Evolutionary conservation across 495 filamentous ascomycete genomes (phyloP).

Genomic region (Trichoderma asperelloides): DNA sequence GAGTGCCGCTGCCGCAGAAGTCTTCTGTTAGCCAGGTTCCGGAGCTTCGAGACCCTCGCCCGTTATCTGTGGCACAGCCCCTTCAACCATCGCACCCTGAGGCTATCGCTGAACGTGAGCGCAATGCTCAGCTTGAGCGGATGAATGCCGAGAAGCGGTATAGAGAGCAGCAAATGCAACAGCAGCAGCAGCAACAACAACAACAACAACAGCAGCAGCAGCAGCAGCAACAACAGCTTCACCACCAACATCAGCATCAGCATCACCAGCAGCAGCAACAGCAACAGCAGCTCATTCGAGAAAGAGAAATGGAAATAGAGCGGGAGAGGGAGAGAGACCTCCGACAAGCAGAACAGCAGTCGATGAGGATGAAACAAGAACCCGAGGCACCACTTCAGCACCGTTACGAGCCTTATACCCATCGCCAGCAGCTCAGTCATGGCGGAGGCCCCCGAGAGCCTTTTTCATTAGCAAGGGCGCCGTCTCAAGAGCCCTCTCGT

Average conservation of each 20-base stretch:
- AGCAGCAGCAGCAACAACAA: slow-evolving; percentile 10
- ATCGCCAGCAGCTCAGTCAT: slow-evolving; percentile 20
- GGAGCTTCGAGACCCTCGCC: slow-evolving; percentile 21
- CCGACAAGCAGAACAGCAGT: slow-evolving; percentile 22
- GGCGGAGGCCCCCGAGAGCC: slow-evolving; percentile 25
- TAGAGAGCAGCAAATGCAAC: slow-evolving; percentile 4
- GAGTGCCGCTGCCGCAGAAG: slow-evolving; percentile 18
- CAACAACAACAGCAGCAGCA: slow-evolving; percentile 11
- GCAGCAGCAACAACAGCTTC: background rate
- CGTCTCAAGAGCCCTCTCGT: slow-evolving; percentile 28
- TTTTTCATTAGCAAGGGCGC: slow-evolving; percentile 29
- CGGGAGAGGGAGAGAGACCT: slow-evolving; percentile 20
- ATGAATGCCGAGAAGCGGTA: slow-evolving; percentile 3
- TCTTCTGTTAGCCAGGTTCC: slow-evolving; percentile 17
- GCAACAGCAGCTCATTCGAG: slow-evolving; percentile 9
- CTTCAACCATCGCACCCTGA: slow-evolving; percentile 22
- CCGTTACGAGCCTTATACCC: slow-evolving; percentile 23
- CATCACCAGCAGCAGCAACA: slow-evolving; percentile 13
- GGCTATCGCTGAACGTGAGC: slow-evolving; percentile 1
- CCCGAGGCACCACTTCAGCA: slow-evolving; percentile 27
- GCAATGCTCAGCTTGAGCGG: background rate
- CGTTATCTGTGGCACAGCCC: slow-evolving; percentile 15
- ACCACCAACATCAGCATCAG: slow-evolving; percentile 6
- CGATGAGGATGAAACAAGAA: slow-evolving; percentile 36
- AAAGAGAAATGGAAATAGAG: slow-evolving; percentile 10